Percentiles rank a stretch among this genome's conserved stretches.
phyloP scores from a whole-genome alignment of 345 rosid genomes.

The Gossypium herbaceum region DNA sequence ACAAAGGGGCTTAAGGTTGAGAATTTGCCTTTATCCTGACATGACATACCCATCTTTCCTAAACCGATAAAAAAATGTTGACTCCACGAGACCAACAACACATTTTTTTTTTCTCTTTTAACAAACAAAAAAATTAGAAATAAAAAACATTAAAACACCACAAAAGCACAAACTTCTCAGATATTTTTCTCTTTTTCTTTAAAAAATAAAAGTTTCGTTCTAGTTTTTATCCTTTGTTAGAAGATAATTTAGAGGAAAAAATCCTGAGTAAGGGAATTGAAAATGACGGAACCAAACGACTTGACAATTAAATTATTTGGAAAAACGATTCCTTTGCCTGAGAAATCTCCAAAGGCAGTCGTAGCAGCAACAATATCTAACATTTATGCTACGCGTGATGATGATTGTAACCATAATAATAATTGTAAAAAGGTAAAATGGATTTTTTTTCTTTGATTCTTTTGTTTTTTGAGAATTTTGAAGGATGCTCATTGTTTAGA shows the following conservation, averaged over 20 bases:
- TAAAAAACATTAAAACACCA: background rate
- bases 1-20: constrained; percentile 74
- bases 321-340: constrained; percentile 72
- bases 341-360: constrained; percentile 24
- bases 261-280: background rate
- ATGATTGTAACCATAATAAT: background rate
- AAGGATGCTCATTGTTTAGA: constrained; percentile 22
- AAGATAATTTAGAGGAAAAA: background rate
- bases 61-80: constrained; percentile 48
- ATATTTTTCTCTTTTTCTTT: constrained; percentile 21
- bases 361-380: background rate
- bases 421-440: constrained; percentile 29
- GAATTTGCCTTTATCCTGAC: constrained; percentile 40
- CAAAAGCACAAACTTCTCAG: constrained; percentile 22
- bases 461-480: constrained; percentile 7
- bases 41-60: constrained; percentile 39
- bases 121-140: too few species aligned
- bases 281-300: constrained; percentile 73
- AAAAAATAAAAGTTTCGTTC: constrained; percentile 15
- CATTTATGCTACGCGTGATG: constrained; percentile 16
- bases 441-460: background rate
- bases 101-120: background rate
- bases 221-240: constrained; percentile 22
- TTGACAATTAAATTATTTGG: constrained; percentile 93
- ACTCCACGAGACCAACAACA: constrained; percentile 27